A percentile compares a stretch with the other conserved stretches of the same genome.
Conservation (phyloP, 495 filamentous ascomycete genomes). For the Astrocystis sublimbata region DNA sequence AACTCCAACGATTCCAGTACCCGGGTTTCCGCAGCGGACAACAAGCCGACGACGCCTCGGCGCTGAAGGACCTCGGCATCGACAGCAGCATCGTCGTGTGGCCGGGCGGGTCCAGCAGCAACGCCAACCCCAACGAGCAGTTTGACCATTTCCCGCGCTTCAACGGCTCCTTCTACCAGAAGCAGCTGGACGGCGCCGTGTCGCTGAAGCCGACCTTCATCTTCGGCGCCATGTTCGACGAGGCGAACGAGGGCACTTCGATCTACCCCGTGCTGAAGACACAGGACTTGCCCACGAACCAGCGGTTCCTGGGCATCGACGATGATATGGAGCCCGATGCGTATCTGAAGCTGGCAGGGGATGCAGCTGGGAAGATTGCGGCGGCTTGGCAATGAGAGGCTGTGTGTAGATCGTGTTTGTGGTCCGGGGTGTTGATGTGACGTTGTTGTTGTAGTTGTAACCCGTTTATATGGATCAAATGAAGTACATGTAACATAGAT, state of each 20-base stretch:
- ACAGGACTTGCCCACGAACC: conserved; percentile 29
- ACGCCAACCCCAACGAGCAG: conserved; percentile 22
- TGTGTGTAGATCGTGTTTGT: background rate
- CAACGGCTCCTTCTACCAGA: conserved; percentile 35
- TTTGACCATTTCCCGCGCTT: conserved; percentile 33
- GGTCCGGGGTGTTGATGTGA: background rate
- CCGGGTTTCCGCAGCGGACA: conserved; percentile 21
- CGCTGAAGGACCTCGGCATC: conserved; percentile 28
- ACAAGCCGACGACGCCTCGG: conserved; percentile 25
- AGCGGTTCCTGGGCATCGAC: conserved; percentile 34
- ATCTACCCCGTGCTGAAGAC: conserved; percentile 27
- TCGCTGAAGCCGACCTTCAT: conserved; percentile 35
- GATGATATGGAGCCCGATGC: conserved; percentile 30
- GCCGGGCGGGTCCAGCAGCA: conserved; percentile 31
- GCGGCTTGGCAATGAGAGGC: conserved; percentile 13
- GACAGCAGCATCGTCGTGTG: conserved; percentile 30
- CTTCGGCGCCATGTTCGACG: conserved; percentile 40
- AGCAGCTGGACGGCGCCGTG: conserved; percentile 30
- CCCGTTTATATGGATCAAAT: too few species aligned
- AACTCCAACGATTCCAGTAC: too few species aligned
- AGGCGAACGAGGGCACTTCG: conserved; percentile 33
- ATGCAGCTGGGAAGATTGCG: conserved; percentile 16
- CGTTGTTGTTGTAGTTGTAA: too few species aligned
- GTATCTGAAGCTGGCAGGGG: conserved; percentile 35
- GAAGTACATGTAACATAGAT: too few species aligned